phyloP scores from a whole-genome alignment of 495 filamentous ascomycete species.

The Amorphotheca resinae region DNA sequence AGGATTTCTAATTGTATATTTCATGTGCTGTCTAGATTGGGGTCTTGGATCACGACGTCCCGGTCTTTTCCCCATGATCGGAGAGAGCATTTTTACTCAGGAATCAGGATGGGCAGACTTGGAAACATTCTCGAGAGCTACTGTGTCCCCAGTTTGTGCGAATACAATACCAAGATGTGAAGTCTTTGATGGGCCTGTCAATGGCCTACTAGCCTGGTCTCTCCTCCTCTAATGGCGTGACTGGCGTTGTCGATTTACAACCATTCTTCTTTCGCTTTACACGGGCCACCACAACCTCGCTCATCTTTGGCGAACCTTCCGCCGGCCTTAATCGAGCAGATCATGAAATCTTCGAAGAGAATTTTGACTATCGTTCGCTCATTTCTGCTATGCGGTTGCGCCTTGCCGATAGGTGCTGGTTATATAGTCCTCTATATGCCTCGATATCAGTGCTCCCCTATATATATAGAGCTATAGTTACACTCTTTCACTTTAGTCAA shows the following conservation, averaged over 20 bases:
- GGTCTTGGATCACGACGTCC: constrained; percentile 21
- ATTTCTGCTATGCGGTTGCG: constrained; percentile 24
- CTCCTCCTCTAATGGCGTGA: constrained; percentile 27
- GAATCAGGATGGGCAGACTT: constrained; percentile 48
- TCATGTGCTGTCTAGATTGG: constrained; percentile 6
- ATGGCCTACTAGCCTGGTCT: constrained; percentile 38
- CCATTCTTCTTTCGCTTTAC: constrained; percentile 49
- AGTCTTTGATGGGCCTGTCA: constrained; percentile 44
- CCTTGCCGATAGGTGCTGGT: constrained; percentile 35
- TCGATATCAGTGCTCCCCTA: no score
- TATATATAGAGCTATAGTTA: no score
- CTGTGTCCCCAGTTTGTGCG: constrained; percentile 33
- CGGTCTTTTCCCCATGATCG: constrained; percentile 37
- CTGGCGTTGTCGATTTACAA: constrained; percentile 46
- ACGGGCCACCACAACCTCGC: constrained; percentile 55
- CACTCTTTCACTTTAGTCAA: no score
- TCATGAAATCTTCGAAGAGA: constrained; percentile 15
- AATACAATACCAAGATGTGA: constrained; percentile 33
- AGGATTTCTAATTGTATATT: no score
- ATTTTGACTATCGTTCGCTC: constrained; percentile 23
- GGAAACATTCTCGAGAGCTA: constrained; percentile 34
- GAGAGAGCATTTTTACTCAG: constrained; percentile 51
- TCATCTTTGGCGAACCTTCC: constrained; percentile 49
- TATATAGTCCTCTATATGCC: constrained; percentile 32
- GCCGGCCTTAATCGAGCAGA: constrained; percentile 16